Conservation (phyloP, 2,329 filamentous ascomycete genomes). For the Aspergillus flavus region DNA sequence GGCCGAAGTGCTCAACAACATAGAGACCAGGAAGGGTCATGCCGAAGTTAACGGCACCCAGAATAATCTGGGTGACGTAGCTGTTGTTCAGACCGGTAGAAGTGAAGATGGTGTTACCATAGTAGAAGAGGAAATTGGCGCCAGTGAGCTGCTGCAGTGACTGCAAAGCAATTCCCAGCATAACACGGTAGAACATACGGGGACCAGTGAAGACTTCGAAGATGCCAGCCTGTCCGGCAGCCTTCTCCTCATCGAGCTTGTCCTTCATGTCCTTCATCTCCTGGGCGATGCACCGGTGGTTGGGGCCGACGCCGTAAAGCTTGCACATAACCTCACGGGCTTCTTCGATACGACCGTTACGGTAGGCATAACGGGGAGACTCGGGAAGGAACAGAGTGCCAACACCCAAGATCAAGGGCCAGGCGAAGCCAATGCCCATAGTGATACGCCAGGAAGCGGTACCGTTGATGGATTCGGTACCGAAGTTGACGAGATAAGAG, state of each 20-base stretch:
- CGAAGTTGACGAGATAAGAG: constrained; percentile 53
- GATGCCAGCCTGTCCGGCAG: constrained; percentile 44
- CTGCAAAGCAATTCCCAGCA: constrained; percentile 50
- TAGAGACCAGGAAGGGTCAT: constrained; percentile 70
- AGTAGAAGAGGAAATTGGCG: constrained; percentile 56
- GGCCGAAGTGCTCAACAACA: constrained; percentile 70
- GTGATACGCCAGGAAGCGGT: constrained; percentile 54
- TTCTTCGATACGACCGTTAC: constrained; percentile 54
- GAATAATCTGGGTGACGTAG: constrained; percentile 69
- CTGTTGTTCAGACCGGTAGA: constrained; percentile 68
- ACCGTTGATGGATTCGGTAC: constrained; percentile 42
- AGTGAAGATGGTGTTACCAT: constrained; percentile 63
- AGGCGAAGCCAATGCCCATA: constrained; percentile 62
- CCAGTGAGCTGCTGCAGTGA: constrained; percentile 53
- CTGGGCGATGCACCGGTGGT: constrained; percentile 57
- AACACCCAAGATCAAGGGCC: constrained; percentile 56
- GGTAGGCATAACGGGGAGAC: constrained; percentile 61
- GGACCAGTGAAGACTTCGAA: constrained; percentile 50
- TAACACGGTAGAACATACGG: constrained; percentile 50
- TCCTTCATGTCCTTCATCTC: constrained; percentile 62
- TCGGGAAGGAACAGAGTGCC: constrained; percentile 61
- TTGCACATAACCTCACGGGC: constrained; percentile 57
- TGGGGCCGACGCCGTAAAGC: constrained; percentile 58
- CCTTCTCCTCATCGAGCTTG: constrained; percentile 60
- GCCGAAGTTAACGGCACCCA: constrained; percentile 68